phyloP scores from a whole-genome alignment of 306 rosid genomes.

The Pueraria montana region DNA sequence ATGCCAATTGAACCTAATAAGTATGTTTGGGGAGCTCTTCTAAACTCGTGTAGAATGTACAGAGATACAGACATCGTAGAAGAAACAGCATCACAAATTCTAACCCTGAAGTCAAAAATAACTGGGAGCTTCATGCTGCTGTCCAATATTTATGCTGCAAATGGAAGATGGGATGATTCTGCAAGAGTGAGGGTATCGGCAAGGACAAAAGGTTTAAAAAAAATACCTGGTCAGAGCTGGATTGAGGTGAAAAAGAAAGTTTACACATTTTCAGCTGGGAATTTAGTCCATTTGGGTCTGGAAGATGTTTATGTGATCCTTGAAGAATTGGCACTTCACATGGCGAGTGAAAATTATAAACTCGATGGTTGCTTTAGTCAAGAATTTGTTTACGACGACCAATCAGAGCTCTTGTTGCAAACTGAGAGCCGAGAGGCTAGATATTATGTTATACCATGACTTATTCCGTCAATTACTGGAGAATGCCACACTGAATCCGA shows the following conservation, averaged over 20 bases:
- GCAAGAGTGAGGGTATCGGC: constrained; percentile 81
- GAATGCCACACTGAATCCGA: neutral
- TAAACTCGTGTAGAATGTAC: constrained; percentile 79
- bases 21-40: constrained; percentile 81
- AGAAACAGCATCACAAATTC: constrained; percentile 64
- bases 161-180: constrained; percentile 87
- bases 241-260: constrained; percentile 77
- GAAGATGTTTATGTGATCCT: constrained; percentile 63
- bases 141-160: constrained; percentile 81
- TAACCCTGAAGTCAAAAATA: constrained; percentile 51
- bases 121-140: constrained; percentile 81
- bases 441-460: neutral
- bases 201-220: constrained; percentile 74
- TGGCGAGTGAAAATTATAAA: constrained; percentile 55
- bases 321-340: constrained; percentile 70
- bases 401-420: constrained; percentile 41
- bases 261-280: constrained; percentile 74
- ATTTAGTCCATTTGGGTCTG: constrained; percentile 53
- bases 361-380: constrained; percentile 34
- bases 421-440: constrained; percentile 40
- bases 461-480: neutral
- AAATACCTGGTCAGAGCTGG: constrained; percentile 83
- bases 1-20: constrained; percentile 85
- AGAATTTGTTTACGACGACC: constrained; percentile 42
- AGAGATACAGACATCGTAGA: constrained; percentile 65